Evolutionary conservation across 306 rosid genomes (phyloP), one percentile per base, ranked within the genome.

Genomic region (Potentilla sterilis): DNA sequence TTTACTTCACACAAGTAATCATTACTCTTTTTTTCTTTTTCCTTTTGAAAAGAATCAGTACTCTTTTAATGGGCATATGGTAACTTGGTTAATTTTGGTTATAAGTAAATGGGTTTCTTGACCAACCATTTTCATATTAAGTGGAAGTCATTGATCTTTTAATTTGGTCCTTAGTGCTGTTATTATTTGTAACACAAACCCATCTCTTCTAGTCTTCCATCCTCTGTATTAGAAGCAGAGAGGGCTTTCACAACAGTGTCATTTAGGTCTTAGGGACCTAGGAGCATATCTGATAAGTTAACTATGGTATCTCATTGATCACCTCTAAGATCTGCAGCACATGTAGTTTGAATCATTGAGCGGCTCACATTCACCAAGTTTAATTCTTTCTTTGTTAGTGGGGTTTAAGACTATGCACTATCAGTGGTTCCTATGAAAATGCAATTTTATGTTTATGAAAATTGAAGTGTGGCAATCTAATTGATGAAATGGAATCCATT

Each of bases 361-460:
- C 73, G 70, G 49, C 55, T 21, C n/a, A 24, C 4, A 22, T 51
- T 52, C 48, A 10, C 18, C 9, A 8, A 9, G n/a, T 34, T 40
- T 37, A 14, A 16, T 15, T 62, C 44, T 14, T 61, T 24, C 19
- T 61, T 40, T 37, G 55, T 18, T 32, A 75, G 71, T 79, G 76
- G 66, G 49, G 44, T 38, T 41, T 6, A 41, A 67, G 1, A 21
- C 18, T 8, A 12, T 75, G 74, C 72, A 69, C 61, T 18, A 38
- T 71, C 75, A 70, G 18, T 21, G 84, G 78, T 66, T 49, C 57
- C 63, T 61, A 49, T 67, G 46, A 38, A 75, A 10, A 40, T 37
- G 4, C 32, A 67, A 64, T 48, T 5, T 48, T 42, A 24, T 32
- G 14, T 18, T 24, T 5, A 19, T 15, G 58, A 32, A 71, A 9